A percentile compares a stretch with the other conserved stretches of the same genome.
Conservation (phyloP, 257 asterid species). For the Voacanga thouarsii region DNA sequence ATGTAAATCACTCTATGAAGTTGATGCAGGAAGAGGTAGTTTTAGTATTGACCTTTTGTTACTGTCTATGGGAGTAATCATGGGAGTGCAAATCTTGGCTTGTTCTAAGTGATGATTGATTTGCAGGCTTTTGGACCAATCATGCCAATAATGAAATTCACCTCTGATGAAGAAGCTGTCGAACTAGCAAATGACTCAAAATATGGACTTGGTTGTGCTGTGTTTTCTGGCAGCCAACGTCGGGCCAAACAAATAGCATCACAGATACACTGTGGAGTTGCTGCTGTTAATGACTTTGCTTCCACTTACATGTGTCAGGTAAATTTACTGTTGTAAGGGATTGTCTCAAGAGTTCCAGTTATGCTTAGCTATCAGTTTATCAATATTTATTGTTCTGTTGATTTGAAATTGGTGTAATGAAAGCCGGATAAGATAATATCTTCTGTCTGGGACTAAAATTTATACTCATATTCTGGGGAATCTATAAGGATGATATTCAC, state of each 20-base stretch:
- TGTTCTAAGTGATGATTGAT: conserved; percentile 15
- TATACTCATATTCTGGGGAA: neutral
- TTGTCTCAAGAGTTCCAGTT: neutral
- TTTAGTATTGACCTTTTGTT: neutral
- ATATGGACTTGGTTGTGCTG: conserved; percentile 98
- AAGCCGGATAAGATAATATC: neutral
- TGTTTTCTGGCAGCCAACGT: conserved; percentile 88
- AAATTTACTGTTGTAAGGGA: conserved; percentile 8
- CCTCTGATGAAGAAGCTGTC: conserved; percentile 84
- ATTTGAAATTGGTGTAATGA: neutral
- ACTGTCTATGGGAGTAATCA: neutral
- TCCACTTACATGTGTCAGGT: conserved; percentile 98
- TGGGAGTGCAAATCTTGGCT: conserved; percentile 12
- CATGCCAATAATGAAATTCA: conserved; percentile 90
- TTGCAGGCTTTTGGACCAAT: conserved; percentile 97
- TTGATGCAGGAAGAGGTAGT: conserved; percentile 98
- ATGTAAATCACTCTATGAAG: conserved; percentile 88
- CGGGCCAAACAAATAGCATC: conserved; percentile 82
- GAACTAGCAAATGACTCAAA: conserved; percentile 88
- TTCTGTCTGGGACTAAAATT: neutral
- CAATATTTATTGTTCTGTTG: neutral
- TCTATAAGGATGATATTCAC: neutral
- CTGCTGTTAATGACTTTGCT: conserved; percentile 90
- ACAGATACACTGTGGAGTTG: conserved; percentile 81
- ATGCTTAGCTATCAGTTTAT: neutral